Base-by-base conservation (phyloP, 2,329 filamentous ascomycete genomes). In the Fusarium begoniae region DNA sequence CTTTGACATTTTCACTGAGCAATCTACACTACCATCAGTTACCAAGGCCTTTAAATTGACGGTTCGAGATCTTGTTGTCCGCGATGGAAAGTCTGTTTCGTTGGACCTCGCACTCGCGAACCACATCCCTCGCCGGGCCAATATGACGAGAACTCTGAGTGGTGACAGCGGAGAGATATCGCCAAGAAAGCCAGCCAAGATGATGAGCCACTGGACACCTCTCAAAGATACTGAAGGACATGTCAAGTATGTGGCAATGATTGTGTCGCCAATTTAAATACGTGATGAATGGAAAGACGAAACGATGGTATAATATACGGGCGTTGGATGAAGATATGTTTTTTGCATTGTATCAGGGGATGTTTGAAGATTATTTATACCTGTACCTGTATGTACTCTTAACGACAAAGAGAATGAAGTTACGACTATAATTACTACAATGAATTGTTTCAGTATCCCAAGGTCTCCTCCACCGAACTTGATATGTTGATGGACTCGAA, bases 1-100 rank as follows among this genome's bases (percentile, higher is more conserved):
- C 18, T 90, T 90, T 76, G 83, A 85, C 45, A 84, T 90, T n/a
- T 83, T 91, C 9, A 80, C 82, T 9, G 83, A 87, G n/a, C 83
- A 86, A 50, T 82, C 84, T 4, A 80, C 81, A n/a, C 83, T 85
- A 14, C 82, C 83, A 1, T 83, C 81, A 6, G 78, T 87, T 11
- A 83, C 83, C 5, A 85, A 84, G 56, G 80, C 83, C 0, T 87
- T 88, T 80, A 85, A 84, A 71, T 76, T 79, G 3, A 81, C 80
- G 2, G 85, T 90, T 6, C 81, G 82, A 28, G 82, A 85, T n/a
- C 76, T 78, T 12, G 72, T 85, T 4, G 63, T 82, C 2, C 71
- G 76, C 6, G 82, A 83, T 45, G 82, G 84, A 56, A 80, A 78
- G 54, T 82, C 84, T 28, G 80, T 81, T 38, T 78, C 77, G 15